phyloP scores from a whole-genome alignment of 179 eudicot species.

The Patellifolia procumbens region DNA sequence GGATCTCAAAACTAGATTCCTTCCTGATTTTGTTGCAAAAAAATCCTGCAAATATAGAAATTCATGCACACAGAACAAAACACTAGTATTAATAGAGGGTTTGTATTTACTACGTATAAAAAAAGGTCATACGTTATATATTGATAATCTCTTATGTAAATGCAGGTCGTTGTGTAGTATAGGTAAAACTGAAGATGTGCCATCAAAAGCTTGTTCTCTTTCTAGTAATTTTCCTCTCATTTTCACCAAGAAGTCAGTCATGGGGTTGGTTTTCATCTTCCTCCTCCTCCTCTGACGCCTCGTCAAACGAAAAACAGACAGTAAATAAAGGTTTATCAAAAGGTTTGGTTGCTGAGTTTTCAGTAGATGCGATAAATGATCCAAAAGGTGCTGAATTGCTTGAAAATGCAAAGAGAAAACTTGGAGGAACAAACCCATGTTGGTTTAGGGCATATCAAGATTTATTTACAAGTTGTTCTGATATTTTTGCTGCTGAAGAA shows the following conservation, averaged over 20 bases:
- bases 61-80: background rate
- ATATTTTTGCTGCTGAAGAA: constrained; percentile 57
- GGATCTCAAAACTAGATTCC: background rate
- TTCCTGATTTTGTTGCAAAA: background rate
- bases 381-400: constrained; percentile 43
- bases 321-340: constrained; percentile 5
- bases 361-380: constrained; percentile 42
- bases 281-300: constrained; percentile 5
- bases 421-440: constrained; percentile 46
- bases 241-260: constrained; percentile 26
- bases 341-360: constrained; percentile 43
- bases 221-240: constrained; percentile 14
- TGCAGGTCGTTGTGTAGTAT: background rate
- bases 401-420: constrained; percentile 41
- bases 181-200: constrained; percentile 9
- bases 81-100: background rate
- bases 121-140: background rate
- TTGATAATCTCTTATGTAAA: background rate
- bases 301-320: background rate
- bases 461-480: constrained; percentile 62
- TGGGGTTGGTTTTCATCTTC: constrained; percentile 50
- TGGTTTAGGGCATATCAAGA: constrained; percentile 54
- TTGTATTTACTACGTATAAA: background rate
- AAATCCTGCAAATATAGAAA: background rate
- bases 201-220: constrained; percentile 10